Evolutionary conservation across 805 yeast genomes (phyloP).

Genomic region (Candida pseudoglaebosa): DNA sequence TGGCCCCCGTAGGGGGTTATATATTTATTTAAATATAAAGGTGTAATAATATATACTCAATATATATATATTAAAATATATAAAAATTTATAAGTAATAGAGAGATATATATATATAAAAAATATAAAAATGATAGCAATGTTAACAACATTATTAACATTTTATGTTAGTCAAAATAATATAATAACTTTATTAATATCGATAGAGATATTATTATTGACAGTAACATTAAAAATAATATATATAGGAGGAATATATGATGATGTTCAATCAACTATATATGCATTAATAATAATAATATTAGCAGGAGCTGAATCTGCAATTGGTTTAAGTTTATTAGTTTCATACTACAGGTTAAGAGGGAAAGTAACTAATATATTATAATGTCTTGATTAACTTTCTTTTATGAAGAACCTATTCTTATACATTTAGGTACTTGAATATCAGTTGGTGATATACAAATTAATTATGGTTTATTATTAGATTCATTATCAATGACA

Average conservation of each 20-base stretch:
- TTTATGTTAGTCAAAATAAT: slow-evolving; percentile 2
- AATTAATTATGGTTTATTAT: slow-evolving; percentile 3
- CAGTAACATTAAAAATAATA: slow-evolving; percentile 1
- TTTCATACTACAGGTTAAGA: slow-evolving; percentile 3
- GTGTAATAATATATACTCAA: not conserved
- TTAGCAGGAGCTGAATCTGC: slow-evolving; percentile 4
- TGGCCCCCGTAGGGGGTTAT: no score
- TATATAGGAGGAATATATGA: slow-evolving; percentile 3
- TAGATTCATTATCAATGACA: slow-evolving; percentile 3
- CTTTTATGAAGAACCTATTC: slow-evolving; percentile 1
- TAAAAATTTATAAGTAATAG: not conserved
- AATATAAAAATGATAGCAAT: not conserved
- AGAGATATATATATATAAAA: not conserved
- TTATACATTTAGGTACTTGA: slow-evolving; percentile 2
- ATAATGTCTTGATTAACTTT: slow-evolving; percentile 4
- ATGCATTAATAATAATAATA: slow-evolving; percentile 1
- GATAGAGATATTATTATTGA: slow-evolving; percentile 2
- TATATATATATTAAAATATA: no score
- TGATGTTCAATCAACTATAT: slow-evolving; percentile 2
- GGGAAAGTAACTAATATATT: slow-evolving; percentile 4
- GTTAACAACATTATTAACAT: slow-evolving; percentile 1
- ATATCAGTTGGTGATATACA: slow-evolving; percentile 2
- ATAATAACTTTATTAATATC: slow-evolving; percentile 1
- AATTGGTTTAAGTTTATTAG: slow-evolving; percentile 3
- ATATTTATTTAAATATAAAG: no score